phyloP scores from a whole-genome alignment of 2,329 filamentous ascomycete species.

The Penicillium corylophilum region DNA sequence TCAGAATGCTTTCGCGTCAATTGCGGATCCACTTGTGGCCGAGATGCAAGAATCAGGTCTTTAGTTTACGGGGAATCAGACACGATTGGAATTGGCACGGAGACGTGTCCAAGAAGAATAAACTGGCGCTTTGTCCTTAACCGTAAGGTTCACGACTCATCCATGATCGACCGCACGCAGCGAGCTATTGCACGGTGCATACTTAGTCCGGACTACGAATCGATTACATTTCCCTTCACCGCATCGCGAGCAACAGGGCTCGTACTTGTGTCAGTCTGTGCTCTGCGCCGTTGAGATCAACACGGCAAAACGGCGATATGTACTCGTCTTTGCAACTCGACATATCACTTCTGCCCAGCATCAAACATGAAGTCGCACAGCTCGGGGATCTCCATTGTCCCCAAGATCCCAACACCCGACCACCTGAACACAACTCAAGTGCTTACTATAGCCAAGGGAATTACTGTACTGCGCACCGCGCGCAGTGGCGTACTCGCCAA shows the following conservation, averaged over 20 bases:
- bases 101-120: not conserved
- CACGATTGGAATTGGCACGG: not conserved
- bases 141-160: not conserved
- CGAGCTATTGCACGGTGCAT: not conserved
- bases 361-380: not conserved
- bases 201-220: not conserved
- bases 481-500: not conserved
- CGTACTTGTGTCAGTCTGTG: not conserved
- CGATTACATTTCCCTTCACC: not conserved
- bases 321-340: not conserved
- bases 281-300: slow-evolving; percentile 9
- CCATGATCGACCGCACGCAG: not conserved
- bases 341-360: not conserved
- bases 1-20: not conserved
- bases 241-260: not conserved
- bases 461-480: not conserved
- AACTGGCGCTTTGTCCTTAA: not conserved
- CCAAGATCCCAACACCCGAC: no score
- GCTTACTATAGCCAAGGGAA: no score
- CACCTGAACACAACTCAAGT: no score
- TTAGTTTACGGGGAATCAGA: not conserved
- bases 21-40: not conserved
- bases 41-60: not conserved
- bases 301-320: slow-evolving; percentile 2
- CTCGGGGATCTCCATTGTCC: no score